Percentiles rank a stretch among this genome's conserved stretches.
Conservation (phyloP, 2,329 filamentous ascomycete genomes). For the Hypoxylon sp. region DNA sequence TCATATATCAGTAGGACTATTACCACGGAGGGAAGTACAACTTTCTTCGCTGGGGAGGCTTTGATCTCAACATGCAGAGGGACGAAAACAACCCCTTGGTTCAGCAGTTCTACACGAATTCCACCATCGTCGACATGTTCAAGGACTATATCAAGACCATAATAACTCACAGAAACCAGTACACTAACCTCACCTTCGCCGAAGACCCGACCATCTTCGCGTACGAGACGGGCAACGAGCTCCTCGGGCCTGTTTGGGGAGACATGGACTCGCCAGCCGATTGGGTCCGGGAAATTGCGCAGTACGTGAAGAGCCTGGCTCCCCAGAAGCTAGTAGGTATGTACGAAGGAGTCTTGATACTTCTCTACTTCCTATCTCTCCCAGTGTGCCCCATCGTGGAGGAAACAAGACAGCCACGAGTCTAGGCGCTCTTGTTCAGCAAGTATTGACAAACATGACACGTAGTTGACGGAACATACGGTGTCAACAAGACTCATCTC, state of each 20-base stretch:
- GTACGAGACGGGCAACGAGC: constrained; percentile 59
- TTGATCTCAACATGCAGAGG: constrained; percentile 50
- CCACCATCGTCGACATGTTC: constrained; percentile 52
- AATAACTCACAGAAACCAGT: constrained; percentile 55
- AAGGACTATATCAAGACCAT: constrained; percentile 55
- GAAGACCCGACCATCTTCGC: constrained; percentile 59
- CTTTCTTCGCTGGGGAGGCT: constrained; percentile 56
- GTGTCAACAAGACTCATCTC: constrained; percentile 55
- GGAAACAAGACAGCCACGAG: background rate
- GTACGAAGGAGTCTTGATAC: constrained; percentile 39
- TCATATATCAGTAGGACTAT: constrained; percentile 50
- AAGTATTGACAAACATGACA: background rate
- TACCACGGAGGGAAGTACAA: constrained; percentile 60
- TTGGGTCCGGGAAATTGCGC: constrained; percentile 54
- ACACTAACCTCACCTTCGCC: constrained; percentile 56
- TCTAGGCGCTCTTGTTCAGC: background rate
- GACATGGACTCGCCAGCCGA: constrained; percentile 53
- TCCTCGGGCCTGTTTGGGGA: constrained; percentile 53
- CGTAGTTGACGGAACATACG: constrained; percentile 38
- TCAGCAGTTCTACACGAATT: constrained; percentile 57
- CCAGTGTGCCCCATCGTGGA: no score
- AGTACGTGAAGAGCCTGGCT: constrained; percentile 53
- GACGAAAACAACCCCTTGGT: constrained; percentile 50
- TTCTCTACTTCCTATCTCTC: no score
- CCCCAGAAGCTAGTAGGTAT: constrained; percentile 57